Percentiles rank a stretch among this genome's conserved stretches.
phyloP scores from a whole-genome alignment of 345 rosid genomes.

The Eucalyptus dawsonii region DNA sequence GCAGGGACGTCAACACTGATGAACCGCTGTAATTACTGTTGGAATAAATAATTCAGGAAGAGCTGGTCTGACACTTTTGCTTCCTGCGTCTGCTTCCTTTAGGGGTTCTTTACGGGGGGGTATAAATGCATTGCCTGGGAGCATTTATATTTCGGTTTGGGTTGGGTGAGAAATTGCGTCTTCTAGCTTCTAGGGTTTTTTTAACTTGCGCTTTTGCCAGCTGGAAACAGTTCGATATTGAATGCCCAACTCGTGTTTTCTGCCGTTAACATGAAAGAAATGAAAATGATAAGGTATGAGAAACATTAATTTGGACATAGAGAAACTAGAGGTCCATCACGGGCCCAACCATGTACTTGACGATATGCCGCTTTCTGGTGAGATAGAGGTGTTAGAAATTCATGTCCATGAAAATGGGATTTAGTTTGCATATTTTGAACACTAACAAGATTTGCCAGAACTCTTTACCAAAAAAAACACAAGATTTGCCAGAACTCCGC shows the following conservation, averaged over 20 bases:
- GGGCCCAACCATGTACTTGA: neutral
- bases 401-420: neutral
- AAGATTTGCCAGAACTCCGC: neutral
- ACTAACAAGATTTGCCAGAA: neutral
- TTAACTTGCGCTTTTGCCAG: neutral
- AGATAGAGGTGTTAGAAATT: neutral
- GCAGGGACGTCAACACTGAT: neutral
- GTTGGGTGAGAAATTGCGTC: neutral
- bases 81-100: neutral
- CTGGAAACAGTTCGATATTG: neutral
- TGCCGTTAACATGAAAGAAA: neutral
- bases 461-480: neutral
- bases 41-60: neutral
- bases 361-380: neutral
- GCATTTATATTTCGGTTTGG: constrained; percentile 23
- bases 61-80: neutral
- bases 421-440: neutral
- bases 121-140: neutral
- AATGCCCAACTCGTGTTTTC: neutral
- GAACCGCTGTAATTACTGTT: neutral
- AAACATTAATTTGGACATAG: neutral
- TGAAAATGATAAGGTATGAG: neutral
- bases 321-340: neutral
- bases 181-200: neutral
- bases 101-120: neutral